These are phyloP conservation scores for Phylloporus rhodoxanthus DNA, from an alignment of 768 basidiomycete genomes.

Conservation along the genomic window DNA sequence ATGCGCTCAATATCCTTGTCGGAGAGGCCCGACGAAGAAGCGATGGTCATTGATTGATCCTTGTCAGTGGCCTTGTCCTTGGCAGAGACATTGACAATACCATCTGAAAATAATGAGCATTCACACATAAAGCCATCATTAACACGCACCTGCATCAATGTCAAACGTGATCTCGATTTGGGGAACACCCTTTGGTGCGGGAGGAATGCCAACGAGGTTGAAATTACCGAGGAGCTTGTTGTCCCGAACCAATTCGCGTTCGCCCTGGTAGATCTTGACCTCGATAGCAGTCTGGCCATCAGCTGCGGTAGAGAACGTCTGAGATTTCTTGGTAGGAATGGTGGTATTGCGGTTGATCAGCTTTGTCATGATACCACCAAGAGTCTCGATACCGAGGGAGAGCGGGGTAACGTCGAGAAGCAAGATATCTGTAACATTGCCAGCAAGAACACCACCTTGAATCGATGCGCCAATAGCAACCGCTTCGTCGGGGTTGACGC, in stretches of 20 bases:
- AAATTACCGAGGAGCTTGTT: slow-evolving; percentile 99
- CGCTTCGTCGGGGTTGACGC: slow-evolving; percentile 99
- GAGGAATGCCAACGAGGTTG: slow-evolving; percentile 97
- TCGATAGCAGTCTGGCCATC: slow-evolving; percentile 99
- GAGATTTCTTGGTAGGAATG: slow-evolving; percentile 99
- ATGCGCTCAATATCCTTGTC: slow-evolving; percentile 98
- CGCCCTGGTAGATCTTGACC: slow-evolving; percentile 99
- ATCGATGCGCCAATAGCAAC: slow-evolving; percentile 98
- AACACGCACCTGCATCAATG: slow-evolving; percentile 78
- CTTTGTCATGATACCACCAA: slow-evolving; percentile 99
- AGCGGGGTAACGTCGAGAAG: slow-evolving; percentile 95
- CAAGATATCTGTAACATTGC: slow-evolving; percentile 92
- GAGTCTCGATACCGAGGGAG: slow-evolving; percentile 93
- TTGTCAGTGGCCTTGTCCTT: slow-evolving; percentile 90
- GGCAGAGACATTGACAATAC: slow-evolving; percentile 95
- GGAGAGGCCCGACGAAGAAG: slow-evolving; percentile 91
- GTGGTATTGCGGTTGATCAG: slow-evolving; percentile 98
- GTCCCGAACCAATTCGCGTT: slow-evolving; percentile 96
- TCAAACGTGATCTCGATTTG: slow-evolving; percentile 89
- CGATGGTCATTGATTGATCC: slow-evolving; percentile 95
- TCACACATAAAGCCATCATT: neutral
- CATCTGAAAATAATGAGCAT: slow-evolving; percentile 42
- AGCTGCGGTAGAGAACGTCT: slow-evolving; percentile 97
- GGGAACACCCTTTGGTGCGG: slow-evolving; percentile 68
- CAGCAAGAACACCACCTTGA: slow-evolving; percentile 96